Conservation (phyloP, 2,329 filamentous ascomycete species). For the Huntiella decipiens region DNA sequence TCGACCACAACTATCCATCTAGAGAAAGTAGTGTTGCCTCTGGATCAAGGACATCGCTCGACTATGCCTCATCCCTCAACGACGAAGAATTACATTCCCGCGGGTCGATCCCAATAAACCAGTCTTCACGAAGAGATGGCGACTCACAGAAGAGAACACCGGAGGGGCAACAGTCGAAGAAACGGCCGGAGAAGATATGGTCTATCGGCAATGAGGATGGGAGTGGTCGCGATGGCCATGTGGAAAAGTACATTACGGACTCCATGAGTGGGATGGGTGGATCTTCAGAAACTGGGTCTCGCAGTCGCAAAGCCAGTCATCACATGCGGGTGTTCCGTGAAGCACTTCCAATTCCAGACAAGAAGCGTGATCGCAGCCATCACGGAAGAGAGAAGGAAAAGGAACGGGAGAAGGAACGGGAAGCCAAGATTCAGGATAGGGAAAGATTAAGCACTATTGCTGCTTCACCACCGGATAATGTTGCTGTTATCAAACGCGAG, state of each 20-base stretch:
- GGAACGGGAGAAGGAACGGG: constrained; percentile 5
- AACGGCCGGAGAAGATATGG: constrained; percentile 39
- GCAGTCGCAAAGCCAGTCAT: constrained; percentile 49
- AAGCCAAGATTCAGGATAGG: neutral
- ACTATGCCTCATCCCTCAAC: constrained; percentile 2
- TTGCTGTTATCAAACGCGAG: neutral
- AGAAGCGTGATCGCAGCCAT: constrained; percentile 27
- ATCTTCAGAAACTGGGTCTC: constrained; percentile 22
- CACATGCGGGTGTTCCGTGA: constrained; percentile 49
- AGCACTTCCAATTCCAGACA: constrained; percentile 39
- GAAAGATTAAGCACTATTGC: constrained; percentile 6
- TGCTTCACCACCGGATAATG: constrained; percentile 4
- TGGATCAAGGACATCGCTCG: constrained; percentile 1
- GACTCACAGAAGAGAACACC: neutral
- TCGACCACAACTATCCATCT: constrained; percentile 3
- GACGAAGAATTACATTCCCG: neutral
- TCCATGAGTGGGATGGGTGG: constrained; percentile 41
- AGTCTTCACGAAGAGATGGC: no score
- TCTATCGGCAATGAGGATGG: constrained; percentile 36
- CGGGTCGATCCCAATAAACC: no score
- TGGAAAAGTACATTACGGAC: constrained; percentile 46
- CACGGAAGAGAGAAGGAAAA: constrained; percentile 5
- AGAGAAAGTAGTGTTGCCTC: constrained; percentile 7
- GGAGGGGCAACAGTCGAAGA: constrained; percentile 12
- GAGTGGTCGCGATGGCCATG: constrained; percentile 28